Base-by-base conservation (phyloP, 2,329 filamentous ascomycete species). In the Colletotrichum neosansevieriae region DNA sequence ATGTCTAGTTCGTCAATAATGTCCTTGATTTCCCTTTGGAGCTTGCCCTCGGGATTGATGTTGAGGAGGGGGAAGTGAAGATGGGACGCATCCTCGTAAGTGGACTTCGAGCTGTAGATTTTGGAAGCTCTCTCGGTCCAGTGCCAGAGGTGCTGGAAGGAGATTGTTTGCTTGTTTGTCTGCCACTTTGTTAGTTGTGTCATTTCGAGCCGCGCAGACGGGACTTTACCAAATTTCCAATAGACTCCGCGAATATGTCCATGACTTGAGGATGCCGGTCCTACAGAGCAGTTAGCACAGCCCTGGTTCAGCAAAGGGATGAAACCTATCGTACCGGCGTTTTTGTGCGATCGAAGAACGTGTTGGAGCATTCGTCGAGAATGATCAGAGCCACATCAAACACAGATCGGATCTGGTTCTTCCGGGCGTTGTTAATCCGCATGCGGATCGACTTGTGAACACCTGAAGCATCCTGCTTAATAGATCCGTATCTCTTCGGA, bases 1-100 rank as follows among this genome's bases (percentile, higher is more conserved):
- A 85, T 85, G 9, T 81, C 79, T 0, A 86, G 76, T 67, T 86
- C 83, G 13, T 85, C 83, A 1, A 81, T 72, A 21, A 85, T 83
- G 47, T 85, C 83, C 56, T 83, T 81, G 10, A 82, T 79, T 58
- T 85, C 83, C 0, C 76, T 73, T 36, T 83, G 78, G 0, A 85
- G 73, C 19, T 78, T 75, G 0, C 79, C 81, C 67, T 85, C 82
- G 1, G 77, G 76, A 3, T 78, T 79, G 24, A 84, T 83, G 59
- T 83, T 77, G 1, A 84, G 76, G 0, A 81, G 73, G 0, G 72
- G 56, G 56, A 76, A 70, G 57, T 80, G 73, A 0, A 75, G 71
- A 0, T 73, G 71, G 1, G 73, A 72, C 6, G 71, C 70, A 36
- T 76, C 63, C 6, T 63, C 61, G 15, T 70, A 17, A 6, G 72